Conservation (phyloP, 192 early-diverging fungal species). For the Linnemannia hyalina region DNA sequence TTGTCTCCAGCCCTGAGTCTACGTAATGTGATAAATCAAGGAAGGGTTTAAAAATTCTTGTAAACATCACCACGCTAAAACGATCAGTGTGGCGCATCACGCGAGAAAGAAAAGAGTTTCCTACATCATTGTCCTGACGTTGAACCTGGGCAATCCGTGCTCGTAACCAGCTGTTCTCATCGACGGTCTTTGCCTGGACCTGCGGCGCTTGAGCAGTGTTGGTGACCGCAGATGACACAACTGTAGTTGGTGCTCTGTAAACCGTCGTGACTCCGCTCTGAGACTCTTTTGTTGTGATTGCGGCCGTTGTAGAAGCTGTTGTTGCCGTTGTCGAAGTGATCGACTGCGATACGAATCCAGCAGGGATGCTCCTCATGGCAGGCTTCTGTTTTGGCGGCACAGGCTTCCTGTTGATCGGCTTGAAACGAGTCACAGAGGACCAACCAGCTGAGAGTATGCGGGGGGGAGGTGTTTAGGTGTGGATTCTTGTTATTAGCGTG, state of each 20-base stretch:
- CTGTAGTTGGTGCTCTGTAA: not conserved
- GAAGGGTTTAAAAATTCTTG: too few species aligned
- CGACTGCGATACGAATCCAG: constrained; percentile 33
- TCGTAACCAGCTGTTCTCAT: constrained; percentile 44
- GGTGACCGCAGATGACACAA: not conserved
- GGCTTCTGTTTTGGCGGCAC: constrained; percentile 65
- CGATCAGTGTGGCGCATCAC: not conserved
- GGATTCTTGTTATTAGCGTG: constrained; percentile 20
- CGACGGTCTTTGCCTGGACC: constrained; percentile 20
- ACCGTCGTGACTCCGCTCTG: not conserved
- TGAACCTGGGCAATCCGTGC: constrained; percentile 46
- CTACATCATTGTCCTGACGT: constrained; percentile 54
- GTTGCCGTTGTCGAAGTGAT: not conserved
- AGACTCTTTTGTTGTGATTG: constrained; percentile 4
- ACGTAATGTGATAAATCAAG: not conserved
- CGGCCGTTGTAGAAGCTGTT: not conserved
- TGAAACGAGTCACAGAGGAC: constrained; percentile 57
- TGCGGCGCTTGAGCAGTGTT: not conserved
- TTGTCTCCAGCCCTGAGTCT: constrained; percentile 31
- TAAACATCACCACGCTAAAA: not conserved
- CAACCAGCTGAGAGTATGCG: constrained; percentile 44
- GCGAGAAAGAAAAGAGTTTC: not conserved
- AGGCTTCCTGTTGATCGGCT: constrained; percentile 63
- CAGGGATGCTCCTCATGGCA: constrained; percentile 29
- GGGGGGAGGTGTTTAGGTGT: not conserved